Conservation (phyloP, 495 filamentous ascomycete genomes). For the Lasiosphaeriaceae sp. region DNA sequence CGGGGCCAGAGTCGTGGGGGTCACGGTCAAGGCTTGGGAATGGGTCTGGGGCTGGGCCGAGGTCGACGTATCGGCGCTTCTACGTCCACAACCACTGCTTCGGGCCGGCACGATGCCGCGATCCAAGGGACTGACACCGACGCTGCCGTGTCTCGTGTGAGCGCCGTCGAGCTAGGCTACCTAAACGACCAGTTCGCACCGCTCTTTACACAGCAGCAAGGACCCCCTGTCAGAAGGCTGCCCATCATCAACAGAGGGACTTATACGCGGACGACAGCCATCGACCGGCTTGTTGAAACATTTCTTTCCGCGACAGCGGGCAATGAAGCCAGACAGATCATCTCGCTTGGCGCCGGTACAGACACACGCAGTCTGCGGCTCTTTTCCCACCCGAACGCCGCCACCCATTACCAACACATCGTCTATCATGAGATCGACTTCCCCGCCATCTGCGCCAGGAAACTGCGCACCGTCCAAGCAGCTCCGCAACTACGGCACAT, state of each 20-base stretch:
- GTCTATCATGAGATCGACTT: constrained; percentile 95
- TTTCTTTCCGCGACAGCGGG: constrained; percentile 53
- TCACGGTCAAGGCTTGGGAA: constrained; percentile 20
- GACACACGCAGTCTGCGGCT: constrained; percentile 84
- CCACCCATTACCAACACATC: constrained; percentile 34
- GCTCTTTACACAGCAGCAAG: constrained; percentile 50
- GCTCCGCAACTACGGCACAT: constrained; percentile 25
- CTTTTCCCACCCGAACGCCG: constrained; percentile 24
- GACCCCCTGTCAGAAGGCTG: constrained; percentile 50
- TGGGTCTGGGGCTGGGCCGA: too few species aligned
- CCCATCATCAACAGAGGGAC: constrained; percentile 96
- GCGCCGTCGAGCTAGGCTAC: constrained; percentile 85
- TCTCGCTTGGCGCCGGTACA: constrained; percentile 90
- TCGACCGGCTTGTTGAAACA: constrained; percentile 70
- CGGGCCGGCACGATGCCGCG: constrained; percentile 40
- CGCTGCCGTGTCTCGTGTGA: constrained; percentile 81
- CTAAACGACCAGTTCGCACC: constrained; percentile 75
- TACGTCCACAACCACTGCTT: constrained; percentile 1
- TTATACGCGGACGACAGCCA: constrained; percentile 85
- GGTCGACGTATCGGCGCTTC: neutral
- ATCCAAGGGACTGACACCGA: constrained; percentile 91
- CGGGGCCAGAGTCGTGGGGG: constrained; percentile 41
- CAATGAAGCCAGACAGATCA: constrained; percentile 57
- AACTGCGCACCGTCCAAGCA: constrained; percentile 40
- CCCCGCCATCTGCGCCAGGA: constrained; percentile 62